A percentile compares a stretch with the other conserved stretches of the same genome.
phyloP scores from a whole-genome alignment of 495 filamentous ascomycete genomes.

The Glonium stellatum region DNA sequence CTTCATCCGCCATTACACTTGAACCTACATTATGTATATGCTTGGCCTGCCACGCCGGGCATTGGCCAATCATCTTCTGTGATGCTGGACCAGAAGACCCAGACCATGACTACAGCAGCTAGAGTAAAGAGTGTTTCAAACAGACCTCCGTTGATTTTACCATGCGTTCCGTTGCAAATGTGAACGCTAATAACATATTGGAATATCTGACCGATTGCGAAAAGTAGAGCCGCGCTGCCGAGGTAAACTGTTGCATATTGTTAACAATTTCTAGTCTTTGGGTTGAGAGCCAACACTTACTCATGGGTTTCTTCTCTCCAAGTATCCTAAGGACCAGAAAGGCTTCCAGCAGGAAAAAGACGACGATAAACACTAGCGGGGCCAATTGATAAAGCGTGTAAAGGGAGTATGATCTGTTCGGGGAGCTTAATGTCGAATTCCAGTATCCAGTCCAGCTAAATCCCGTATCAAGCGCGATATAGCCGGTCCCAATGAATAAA shows the following conservation, averaged over 20 bases:
- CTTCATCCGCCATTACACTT: constrained; percentile 4
- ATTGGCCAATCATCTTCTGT: constrained; percentile 98
- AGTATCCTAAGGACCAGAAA: constrained; percentile 76
- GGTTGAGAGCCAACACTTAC: constrained; percentile 40
- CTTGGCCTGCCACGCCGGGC: constrained; percentile 42
- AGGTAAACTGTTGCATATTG: constrained; percentile 59
- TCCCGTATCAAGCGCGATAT: constrained; percentile 90
- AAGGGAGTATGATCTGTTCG: constrained; percentile 68
- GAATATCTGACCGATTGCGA: constrained; percentile 90
- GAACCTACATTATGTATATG: constrained; percentile 39
- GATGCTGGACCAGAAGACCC: constrained; percentile 98
- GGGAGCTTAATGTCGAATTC: constrained; percentile 43
- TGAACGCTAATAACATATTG: constrained; percentile 87
- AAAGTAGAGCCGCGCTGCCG: constrained; percentile 62
- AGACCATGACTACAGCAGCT: constrained; percentile 69
- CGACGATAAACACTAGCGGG: constrained; percentile 78
- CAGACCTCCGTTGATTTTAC: constrained; percentile 85
- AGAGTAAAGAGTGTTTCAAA: constrained; percentile 94
- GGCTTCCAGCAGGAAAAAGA: constrained; percentile 75
- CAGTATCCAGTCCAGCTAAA: constrained; percentile 80
- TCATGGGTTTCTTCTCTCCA: constrained; percentile 80
- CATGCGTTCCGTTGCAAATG: constrained; percentile 71
- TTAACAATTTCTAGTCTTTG: constrained; percentile 14
- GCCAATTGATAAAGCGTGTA: constrained; percentile 92
- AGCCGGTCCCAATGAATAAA: constrained; percentile 86